These are phyloP conservation scores for Durotheca rogersii DNA, from an alignment of 495 filamentous ascomycete genomes.

Conservation along the genomic window DNA sequence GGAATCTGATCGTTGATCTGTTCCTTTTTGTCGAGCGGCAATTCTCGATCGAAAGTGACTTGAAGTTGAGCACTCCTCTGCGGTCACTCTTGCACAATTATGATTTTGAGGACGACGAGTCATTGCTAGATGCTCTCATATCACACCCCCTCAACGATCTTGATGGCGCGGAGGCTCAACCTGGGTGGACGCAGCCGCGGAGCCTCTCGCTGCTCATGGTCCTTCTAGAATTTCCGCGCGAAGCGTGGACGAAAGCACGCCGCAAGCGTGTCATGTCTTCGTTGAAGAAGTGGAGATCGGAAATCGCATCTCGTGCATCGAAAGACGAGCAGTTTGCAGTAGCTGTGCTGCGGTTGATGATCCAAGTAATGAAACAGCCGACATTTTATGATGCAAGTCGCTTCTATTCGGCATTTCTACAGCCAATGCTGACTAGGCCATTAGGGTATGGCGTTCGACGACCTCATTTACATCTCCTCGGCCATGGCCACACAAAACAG, in stretches of 20 bases:
- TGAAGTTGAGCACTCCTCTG: conserved; percentile 5
- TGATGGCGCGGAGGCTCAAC: conserved; percentile 19
- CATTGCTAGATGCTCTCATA: conserved; percentile 31
- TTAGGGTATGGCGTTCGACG: conserved; percentile 40
- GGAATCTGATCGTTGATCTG: conserved; percentile 24
- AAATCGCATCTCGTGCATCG: conserved; percentile 14
- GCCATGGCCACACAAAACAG: conserved; percentile 15
- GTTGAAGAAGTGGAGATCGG: conserved; percentile 32
- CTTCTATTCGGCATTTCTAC: neutral
- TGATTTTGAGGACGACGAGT: conserved; percentile 32
- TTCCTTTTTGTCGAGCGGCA: conserved; percentile 24
- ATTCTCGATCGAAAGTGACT: neutral
- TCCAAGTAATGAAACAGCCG: conserved; percentile 49
- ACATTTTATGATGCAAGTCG: conserved; percentile 50
- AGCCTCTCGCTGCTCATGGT: conserved; percentile 17
- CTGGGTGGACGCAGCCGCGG: conserved; percentile 30
- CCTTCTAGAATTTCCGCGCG: conserved; percentile 22
- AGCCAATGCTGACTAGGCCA: conserved; percentile 9
- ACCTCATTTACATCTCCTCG: conserved; percentile 36
- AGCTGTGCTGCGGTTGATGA: conserved; percentile 45
- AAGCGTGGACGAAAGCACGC: conserved; percentile 36
- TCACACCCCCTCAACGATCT: conserved; percentile 25
- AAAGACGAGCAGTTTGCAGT: conserved; percentile 22
- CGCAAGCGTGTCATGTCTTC: conserved; percentile 42
- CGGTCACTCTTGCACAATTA: conserved; percentile 27